phyloP scores from a whole-genome alignment of 192 early-diverging fungal species.

The Coemansia sp. region DNA sequence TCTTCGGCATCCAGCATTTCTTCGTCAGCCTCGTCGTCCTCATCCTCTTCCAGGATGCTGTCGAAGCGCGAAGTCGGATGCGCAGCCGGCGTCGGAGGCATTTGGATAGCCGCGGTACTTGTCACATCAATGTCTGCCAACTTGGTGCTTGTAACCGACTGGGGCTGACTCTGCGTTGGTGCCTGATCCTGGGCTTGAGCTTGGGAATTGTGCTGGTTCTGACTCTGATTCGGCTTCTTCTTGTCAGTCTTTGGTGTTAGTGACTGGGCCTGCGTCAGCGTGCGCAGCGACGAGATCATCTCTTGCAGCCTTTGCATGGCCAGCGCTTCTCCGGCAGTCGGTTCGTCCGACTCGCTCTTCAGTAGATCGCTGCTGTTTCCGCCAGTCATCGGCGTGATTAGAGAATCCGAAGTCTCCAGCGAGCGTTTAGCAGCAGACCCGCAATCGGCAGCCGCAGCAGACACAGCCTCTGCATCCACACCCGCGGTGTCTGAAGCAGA shows the following conservation, averaged over 20 bases:
- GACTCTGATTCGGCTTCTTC: too few species aligned
- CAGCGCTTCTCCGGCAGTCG: constrained; percentile 15
- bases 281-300: constrained; percentile 51
- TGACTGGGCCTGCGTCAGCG: constrained; percentile 9
- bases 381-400: constrained; percentile 1
- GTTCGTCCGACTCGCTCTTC: neutral
- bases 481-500: neutral
- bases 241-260: neutral
- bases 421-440: too few species aligned
- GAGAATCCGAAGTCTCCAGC: neutral
- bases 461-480: neutral
- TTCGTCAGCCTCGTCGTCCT: constrained; percentile 46
- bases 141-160: too few species aligned
- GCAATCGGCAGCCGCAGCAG: neutral
- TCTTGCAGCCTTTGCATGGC: constrained; percentile 51
- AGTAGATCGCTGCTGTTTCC: neutral
- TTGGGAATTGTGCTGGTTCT: too few species aligned
- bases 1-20: constrained; percentile 22
- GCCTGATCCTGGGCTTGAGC: too few species aligned
- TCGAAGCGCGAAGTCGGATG: constrained; percentile 53
- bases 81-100: constrained; percentile 31
- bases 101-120: neutral
- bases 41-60: constrained; percentile 54
- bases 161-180: neutral
- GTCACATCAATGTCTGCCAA: too few species aligned